A percentile compares a stretch with the other conserved stretches of the same genome.
Conservation (phyloP, 768 basidiomycete genomes). For the Pleurotus sapidus region DNA sequence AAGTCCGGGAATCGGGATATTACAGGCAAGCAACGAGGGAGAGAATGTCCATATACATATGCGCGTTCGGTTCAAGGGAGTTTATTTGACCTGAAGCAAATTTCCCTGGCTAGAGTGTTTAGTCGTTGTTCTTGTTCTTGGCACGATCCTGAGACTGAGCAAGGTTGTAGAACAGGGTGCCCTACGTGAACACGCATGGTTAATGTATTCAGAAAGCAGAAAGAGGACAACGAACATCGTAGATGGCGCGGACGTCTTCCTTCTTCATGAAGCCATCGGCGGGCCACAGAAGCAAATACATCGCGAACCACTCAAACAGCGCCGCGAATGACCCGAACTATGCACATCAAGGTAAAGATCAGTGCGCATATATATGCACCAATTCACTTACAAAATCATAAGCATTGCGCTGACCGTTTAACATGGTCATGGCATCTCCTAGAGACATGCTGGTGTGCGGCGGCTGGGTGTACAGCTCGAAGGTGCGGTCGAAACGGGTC, state of each 20-base stretch:
- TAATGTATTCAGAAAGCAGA: too few relatives aligned
- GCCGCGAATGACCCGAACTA: constrained; percentile 40
- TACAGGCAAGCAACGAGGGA: too few relatives aligned
- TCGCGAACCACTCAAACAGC: constrained; percentile 37
- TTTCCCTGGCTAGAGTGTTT: too few relatives aligned
- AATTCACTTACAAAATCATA: constrained; percentile 28
- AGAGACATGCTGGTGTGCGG: constrained; percentile 39
- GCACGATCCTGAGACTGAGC: too few relatives aligned
- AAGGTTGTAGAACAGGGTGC: too few relatives aligned
- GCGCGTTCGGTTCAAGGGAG: too few relatives aligned
- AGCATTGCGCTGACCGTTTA: constrained; percentile 35
- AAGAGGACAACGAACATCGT: constrained; percentile 24
- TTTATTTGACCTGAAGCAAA: too few relatives aligned
- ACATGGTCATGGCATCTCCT: constrained; percentile 35
- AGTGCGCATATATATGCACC: neutral
- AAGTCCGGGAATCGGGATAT: too few relatives aligned
- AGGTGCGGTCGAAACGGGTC: constrained; percentile 33
- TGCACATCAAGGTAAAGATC: constrained; percentile 11
- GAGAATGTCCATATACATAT: too few relatives aligned
- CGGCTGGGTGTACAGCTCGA: constrained; percentile 36
- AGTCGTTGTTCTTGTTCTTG: too few relatives aligned
- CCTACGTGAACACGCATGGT: too few relatives aligned
- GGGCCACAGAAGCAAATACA: constrained; percentile 36
- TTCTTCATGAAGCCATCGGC: constrained; percentile 32
- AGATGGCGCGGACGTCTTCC: constrained; percentile 36